phyloP scores from a whole-genome alignment of 441 rosid genomes.

The Syzygium malaccense region DNA sequence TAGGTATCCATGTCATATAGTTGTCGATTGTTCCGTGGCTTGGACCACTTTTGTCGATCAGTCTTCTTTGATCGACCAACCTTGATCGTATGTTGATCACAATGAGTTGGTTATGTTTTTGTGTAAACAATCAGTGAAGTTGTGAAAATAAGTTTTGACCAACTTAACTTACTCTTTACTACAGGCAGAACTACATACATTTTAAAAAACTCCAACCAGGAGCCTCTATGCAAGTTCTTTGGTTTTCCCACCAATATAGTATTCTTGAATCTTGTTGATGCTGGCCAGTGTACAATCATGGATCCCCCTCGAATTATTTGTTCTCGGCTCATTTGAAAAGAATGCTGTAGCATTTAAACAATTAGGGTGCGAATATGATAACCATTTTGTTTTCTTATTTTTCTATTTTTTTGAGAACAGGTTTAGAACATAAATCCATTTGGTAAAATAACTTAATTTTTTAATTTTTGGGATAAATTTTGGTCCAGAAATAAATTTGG shows the following conservation, averaged over 20 bases:
- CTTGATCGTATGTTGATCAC: neutral
- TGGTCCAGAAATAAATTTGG: no score
- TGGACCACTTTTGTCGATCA: neutral
- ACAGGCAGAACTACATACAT: neutral
- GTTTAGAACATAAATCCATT: no score
- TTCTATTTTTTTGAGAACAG: no score
- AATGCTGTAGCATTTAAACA: neutral
- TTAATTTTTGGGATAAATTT: no score
- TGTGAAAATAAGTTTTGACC: neutral
- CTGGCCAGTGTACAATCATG: neutral
- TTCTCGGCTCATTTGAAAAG: neutral
- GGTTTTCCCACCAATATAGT: neutral
- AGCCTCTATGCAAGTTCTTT: neutral
- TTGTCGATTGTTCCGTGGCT: neutral
- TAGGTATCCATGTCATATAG: neutral
- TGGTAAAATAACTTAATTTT: no score
- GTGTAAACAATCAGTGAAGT: neutral
- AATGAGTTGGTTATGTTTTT: neutral
- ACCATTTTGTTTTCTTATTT: no score
- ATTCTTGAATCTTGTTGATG: neutral
- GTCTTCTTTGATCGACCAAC: neutral
- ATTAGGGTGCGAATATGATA: neutral
- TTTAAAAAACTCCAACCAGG: neutral
- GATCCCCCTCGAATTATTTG: neutral
- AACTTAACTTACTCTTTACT: neutral